These are phyloP conservation scores for Fusarium nanum DNA, from an alignment of 2,329 filamentous ascomycete species.

Conservation along the genomic window DNA sequence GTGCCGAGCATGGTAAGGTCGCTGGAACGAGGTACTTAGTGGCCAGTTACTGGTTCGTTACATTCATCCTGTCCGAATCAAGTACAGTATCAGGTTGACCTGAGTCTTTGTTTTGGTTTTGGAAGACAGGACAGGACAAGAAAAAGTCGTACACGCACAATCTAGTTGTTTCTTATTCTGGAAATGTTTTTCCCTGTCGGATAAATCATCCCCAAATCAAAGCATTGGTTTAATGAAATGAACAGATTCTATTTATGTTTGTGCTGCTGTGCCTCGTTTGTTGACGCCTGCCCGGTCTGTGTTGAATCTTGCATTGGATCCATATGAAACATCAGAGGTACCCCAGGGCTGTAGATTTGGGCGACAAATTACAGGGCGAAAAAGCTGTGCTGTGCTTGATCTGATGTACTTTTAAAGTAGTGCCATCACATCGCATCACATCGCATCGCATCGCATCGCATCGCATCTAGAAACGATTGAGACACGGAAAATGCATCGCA, in stretches of 20 bases:
- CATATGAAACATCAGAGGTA: not conserved
- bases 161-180: not conserved
- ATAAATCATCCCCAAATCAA: not conserved
- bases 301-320: not conserved
- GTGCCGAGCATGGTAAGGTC: constrained; percentile 11
- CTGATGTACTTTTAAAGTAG: constrained; percentile 19
- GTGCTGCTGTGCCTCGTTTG: constrained; percentile 12
- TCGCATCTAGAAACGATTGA: constrained; percentile 1
- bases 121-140: not conserved
- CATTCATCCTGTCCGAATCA: constrained; percentile 9
- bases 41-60: constrained; percentile 5
- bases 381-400: not conserved
- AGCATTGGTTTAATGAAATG: not conserved
- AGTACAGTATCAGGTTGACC: constrained; percentile 37
- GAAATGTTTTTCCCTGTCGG: not conserved
- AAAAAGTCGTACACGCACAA: not conserved
- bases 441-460: not conserved
- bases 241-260: not conserved
- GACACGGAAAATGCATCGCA: constrained; percentile 23
- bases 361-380: not conserved
- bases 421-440: constrained; percentile 1
- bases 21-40: not conserved
- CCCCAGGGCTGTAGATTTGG: not conserved
- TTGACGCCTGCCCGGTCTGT: not conserved
- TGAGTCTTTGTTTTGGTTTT: constrained; percentile 16